Base-by-base conservation (phyloP, 768 basidiomycete genomes). In the Rhizopogon vulgaris region DNA sequence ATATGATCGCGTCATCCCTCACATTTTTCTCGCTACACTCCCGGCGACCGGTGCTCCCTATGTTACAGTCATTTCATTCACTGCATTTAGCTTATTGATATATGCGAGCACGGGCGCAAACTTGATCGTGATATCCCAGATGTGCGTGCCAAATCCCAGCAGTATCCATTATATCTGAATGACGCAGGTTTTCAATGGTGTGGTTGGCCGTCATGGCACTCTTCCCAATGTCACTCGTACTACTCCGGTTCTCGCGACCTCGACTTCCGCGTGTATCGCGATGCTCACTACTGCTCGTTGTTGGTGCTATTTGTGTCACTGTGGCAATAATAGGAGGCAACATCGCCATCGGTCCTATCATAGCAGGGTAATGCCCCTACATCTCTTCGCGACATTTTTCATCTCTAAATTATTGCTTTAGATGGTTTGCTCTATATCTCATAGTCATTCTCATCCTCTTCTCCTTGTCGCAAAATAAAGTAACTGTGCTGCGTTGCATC, bases 161-260 rank as follows among this genome's bases (percentile, higher is more conserved):
- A 27, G 18, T 32, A 11, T 40, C 17, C 4, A 27, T 22, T 40
- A 3, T 8, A 36, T 15, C 28, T 57, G 51, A 58, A 14, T 22
- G 11, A 7, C 38, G 1, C 47, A 82, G 80, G 77, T 86, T 86
- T 69, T 79, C 83, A 4, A 72, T 86, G 5, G 78, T 77, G 12
- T 87, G 84, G 83, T 71, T 87, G 18, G 70, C 76, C 2, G 78
- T 84, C 30, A 85, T 87, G 82, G 61, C 72, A 1, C 63, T 86
- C 18, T 88, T 85, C 58, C 83, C 85, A 0, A 38, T 83, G 14
- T 78, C 83, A 3, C 68, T 82, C 3, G 60, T 87, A 4, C 55
- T 86, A 4, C 68, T 88, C 25, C 81, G 79, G 53, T 85, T 84
- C 67, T 84, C 84, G 53, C 77, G 85, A 15, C 79, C 80, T 15